Conservation (phyloP, 352 stramenopile species). For the Globisporangium polare region DNA sequence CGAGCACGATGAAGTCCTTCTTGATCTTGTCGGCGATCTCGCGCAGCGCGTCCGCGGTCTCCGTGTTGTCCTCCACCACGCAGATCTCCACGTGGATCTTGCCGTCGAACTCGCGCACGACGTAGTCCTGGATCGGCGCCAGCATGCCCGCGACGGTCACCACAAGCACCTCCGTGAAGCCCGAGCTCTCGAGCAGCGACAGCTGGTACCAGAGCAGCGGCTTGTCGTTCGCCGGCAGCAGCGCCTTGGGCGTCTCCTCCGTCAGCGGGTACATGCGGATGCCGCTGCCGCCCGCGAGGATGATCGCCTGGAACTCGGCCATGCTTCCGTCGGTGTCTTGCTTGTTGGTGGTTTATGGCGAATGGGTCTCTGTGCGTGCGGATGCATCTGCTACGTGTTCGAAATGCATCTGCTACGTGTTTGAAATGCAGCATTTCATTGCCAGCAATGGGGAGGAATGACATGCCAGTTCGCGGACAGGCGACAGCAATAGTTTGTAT, state of each 20-base stretch:
- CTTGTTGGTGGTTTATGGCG: not conserved
- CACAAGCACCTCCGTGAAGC: constrained; percentile 75
- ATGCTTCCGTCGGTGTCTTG: constrained; percentile 28
- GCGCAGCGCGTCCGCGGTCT: constrained; percentile 71
- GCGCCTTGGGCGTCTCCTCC: constrained; percentile 70
- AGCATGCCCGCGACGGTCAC: constrained; percentile 59
- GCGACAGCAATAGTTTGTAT: too few relatives aligned
- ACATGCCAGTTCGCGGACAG: too few relatives aligned
- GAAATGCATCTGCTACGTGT: too few relatives aligned
- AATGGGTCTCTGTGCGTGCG: too few relatives aligned
- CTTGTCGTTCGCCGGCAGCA: constrained; percentile 58
- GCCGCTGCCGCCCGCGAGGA: constrained; percentile 72
- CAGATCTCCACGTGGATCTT: constrained; percentile 77
- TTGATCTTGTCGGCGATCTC: constrained; percentile 75
- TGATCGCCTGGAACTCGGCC: constrained; percentile 84
- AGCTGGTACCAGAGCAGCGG: constrained; percentile 83
- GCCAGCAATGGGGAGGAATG: too few relatives aligned
- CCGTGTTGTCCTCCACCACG: constrained; percentile 65
- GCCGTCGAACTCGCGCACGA: constrained; percentile 73
- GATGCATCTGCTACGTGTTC: too few relatives aligned
- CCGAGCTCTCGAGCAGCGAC: constrained; percentile 70
- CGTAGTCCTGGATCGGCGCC: constrained; percentile 68
- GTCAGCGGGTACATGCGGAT: constrained; percentile 79
- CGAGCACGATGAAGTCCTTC: constrained; percentile 78
- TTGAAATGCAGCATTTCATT: too few relatives aligned